Evolutionary conservation across 805 yeast species (phyloP), one percentile per base, ranked within the genome.

Genomic region (Allodekkera sacchari): DNA sequence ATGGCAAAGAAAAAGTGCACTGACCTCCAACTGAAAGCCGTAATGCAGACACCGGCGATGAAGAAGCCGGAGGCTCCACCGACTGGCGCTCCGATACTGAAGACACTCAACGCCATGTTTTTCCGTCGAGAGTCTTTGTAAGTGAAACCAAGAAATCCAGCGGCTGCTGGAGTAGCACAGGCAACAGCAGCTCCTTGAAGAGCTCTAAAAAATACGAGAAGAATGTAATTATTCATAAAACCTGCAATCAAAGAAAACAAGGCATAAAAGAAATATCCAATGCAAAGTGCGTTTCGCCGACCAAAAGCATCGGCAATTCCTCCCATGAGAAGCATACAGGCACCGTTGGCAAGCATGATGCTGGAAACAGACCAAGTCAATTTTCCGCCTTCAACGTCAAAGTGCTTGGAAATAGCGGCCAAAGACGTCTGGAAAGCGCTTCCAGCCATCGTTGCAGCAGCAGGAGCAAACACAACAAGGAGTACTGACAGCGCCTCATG

Each of bases 221-320:
- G 43, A 13, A 63, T 47, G 36, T 48, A 64, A 18, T 52, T 42
- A n/a, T 55, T 28, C 62, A 58, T 54, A 31, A 60, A 60, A 1
- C 65, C 65, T 14, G 52, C 55, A 28, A 56, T 52, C 10, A 66
- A 41, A 4, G 62, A 39, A 39, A 48, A 53, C 3, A 51, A 22
- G 0, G 64, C 54, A 36, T 44, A 64, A 14, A 47, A 40, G 8
- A 40, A 21, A 31, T 51, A 66, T 10, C 66, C 58, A 6, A 47
- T 38, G 2, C 64, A 31, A 8, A 67, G 48, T 6, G 65, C 51
- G 13, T 54, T 51, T 33, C 56, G 64, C 19, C 73, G 50, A n/a
- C 72, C 72, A 42, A 67, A 47, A 0, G 61, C 56, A 47, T 67
- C 74, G 1, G 72, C 66, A n/a, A 68, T 38, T 17, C 64, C 65